These are phyloP conservation scores for Pseudogymnoascus sp. DNA, from an alignment of 2,329 filamentous ascomycete genomes.

Conservation along the genomic window DNA sequence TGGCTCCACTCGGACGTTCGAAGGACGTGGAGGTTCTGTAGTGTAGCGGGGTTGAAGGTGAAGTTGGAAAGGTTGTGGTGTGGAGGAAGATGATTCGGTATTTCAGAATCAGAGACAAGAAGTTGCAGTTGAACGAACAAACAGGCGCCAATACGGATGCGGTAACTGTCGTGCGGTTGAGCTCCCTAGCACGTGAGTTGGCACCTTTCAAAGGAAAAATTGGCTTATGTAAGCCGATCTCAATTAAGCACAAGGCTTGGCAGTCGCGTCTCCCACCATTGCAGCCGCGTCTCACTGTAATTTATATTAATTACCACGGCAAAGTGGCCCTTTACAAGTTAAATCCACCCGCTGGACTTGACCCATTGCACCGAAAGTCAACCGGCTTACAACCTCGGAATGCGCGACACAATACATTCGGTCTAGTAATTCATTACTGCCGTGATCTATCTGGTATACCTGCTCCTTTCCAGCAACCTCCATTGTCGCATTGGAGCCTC, in stretches of 20 bases:
- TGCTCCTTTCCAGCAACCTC: neutral
- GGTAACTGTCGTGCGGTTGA: slow-evolving; percentile 7
- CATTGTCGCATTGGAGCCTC: neutral
- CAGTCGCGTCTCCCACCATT: slow-evolving; percentile 2
- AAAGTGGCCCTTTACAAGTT: neutral
- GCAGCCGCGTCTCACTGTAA: neutral
- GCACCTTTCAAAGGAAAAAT: neutral
- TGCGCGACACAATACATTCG: neutral
- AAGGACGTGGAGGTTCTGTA: slow-evolving; percentile 3
- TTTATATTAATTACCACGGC: neutral
- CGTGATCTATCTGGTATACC: neutral
- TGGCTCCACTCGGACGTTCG: slow-evolving; percentile 5
- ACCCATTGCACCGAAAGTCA: neutral
- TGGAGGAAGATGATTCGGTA: slow-evolving; percentile 8
- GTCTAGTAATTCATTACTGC: neutral
- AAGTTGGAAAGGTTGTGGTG: slow-evolving; percentile 7
- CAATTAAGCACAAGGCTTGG: neutral
- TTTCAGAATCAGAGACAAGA: slow-evolving; percentile 9
- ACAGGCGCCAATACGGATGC: slow-evolving; percentile 10
- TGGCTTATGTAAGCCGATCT: neutral
- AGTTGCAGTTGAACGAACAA: slow-evolving; percentile 9
- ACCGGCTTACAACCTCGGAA: neutral
- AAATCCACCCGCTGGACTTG: neutral
- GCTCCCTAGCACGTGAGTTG: slow-evolving; percentile 5
- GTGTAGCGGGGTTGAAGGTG: slow-evolving; percentile 8